Evolutionary conservation across 441 rosid genomes (phyloP).

Genomic region (Populus tomentosa): DNA sequence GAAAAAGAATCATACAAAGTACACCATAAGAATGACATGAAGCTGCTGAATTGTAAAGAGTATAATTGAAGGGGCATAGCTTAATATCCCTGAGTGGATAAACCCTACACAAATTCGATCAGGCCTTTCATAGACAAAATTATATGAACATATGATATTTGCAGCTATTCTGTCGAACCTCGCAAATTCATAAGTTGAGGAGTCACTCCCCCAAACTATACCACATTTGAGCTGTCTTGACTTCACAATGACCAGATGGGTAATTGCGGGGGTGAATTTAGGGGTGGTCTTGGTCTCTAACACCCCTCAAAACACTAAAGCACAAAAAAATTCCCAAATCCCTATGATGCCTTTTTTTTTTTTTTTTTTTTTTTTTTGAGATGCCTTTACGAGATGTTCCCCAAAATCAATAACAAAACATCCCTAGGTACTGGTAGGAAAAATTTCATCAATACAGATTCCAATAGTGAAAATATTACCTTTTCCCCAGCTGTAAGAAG

Average conservation of each 20-base stretch:
- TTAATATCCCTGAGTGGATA: not conserved
- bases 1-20: not conserved
- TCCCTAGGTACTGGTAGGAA: not conserved
- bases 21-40: no score
- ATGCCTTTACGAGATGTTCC: no score
- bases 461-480: constrained; percentile 32
- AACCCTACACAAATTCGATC: not conserved
- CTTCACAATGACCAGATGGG: not conserved
- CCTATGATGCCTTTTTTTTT: no score
- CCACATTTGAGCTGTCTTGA: constrained; percentile 12
- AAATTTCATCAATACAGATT: not conserved
- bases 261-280: not conserved
- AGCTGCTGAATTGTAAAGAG: not conserved
- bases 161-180: not conserved
- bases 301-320: no score
- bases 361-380: no score
- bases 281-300: no score
- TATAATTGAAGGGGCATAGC: not conserved
- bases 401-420: no score
- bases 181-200: not conserved
- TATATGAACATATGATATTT: not conserved
- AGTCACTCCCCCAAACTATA: not conserved
- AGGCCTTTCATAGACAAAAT: not conserved
- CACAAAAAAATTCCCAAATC: no score
- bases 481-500: constrained; percentile 86